Base-by-base conservation (phyloP, 1,139 yeast genomes). In the Sugiyamaella grinbergsii region DNA sequence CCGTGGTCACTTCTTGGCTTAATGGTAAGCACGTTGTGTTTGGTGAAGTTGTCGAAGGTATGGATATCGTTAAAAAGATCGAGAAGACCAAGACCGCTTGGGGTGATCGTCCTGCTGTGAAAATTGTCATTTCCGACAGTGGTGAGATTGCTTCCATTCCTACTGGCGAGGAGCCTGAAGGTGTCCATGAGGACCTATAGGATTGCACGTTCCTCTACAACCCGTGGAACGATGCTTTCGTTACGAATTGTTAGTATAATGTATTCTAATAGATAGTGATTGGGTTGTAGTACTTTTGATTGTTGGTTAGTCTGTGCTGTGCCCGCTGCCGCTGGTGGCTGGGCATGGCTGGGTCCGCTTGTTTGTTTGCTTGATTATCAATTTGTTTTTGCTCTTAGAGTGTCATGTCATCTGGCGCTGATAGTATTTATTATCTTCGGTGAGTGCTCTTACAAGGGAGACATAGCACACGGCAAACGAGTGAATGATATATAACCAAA, bases 11-110 rank as follows among this genome's bases (percentile, higher is more conserved):
- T 65, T 79, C 88, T 56, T 89, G 96, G 96, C 81, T 90, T 71
- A 95, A 90, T 69, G 96, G 96, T 66, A 82, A 81, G 73, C 97
- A 90, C 78, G 96, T 90, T 71, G 97, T 90, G 50, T 90, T 89
- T 65, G 97, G 97, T 72, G 96, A 90, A 75, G 96, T 90, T 53
- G 68, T 80, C 54, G 95, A 88, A 54, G 97, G 97, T 62, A 77
- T 77, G 74, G 96, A 89, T 63, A 69, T 89, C 62, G 90, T 90
- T 67, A 77, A 81, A 77, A 77, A 80, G 72, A 77, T 90, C 64
- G 96, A 90, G 77, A 66, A 78, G 57, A 79, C 78, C 62, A 90
- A 91, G 72, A 82, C 96, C 52, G 70, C 72, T 63, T 76, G 81
- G 65, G 88, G 94, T 71, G 82, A 90, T 65, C 79, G 65, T 56